Evolutionary conservation across 2,329 filamentous ascomycete species (phyloP), one percentile per base, ranked within the genome.

Genomic region (Orbilia oligospora): DNA sequence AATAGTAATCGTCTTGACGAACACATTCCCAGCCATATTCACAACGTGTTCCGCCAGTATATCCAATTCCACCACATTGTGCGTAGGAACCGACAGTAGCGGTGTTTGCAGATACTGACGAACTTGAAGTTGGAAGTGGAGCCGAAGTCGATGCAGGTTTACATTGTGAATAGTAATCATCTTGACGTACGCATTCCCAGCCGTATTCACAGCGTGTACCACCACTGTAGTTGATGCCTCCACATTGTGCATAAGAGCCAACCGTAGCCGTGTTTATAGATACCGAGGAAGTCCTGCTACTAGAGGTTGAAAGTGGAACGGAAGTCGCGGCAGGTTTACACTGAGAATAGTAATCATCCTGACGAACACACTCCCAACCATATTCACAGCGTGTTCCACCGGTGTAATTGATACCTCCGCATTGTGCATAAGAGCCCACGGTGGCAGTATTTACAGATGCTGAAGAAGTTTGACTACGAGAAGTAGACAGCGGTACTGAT

Each of bases 1-100:
- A 64, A 9, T 48, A 64, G 14, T 48, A 64, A 24, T 41, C 41
- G 22, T 46, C 44, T 16, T 41, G 44, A 46, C 44, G 44, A 20
- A 44, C 27, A 9, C 58, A 64, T 22, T 30, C 16, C 22, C 70
- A 71, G 5, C 80, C 80, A 5, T 56, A 24, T 16, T 67, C 76
- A 44, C 81, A 82, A 36, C 49, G 64, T 2, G 67, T 81, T 12
- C 44, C 12, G 10, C 80, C 81, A 9, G 63, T 80, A 44, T 56
- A 81, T 1, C 67, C 58, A 14, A 33, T 55, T 36, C 81, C 80
- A 46, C 81, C 81, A 61, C 79, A 78, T 33, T 78, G 76, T 8
- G 14, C 63, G 20, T 61, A 75, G 71, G 58, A 22, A 20, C 81
- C 82, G 3, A 51, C 38, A 3, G 51, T 33, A 2, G 38, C 22